Evolutionary conservation across 768 basidiomycete species (phyloP).

Genomic region (Kwoniella dejecticola): DNA sequence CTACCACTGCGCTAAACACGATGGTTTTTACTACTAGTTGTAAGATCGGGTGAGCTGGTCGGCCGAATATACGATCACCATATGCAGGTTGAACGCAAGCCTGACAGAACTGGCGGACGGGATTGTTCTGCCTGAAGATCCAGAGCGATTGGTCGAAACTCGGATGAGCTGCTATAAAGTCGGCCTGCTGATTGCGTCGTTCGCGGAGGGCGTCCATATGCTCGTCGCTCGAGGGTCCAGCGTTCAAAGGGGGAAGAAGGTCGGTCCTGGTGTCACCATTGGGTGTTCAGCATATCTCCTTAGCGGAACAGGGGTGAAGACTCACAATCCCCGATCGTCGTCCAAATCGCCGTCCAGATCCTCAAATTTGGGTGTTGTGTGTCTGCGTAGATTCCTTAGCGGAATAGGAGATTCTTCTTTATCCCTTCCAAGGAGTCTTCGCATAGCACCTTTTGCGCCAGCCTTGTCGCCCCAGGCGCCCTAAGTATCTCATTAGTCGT

Average conservation of each 20-base stretch:
- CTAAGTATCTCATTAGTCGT: not conserved
- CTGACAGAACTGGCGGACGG: conserved; percentile 74
- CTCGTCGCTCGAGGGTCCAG: conserved; percentile 35
- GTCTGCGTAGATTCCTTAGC: conserved; percentile 11
- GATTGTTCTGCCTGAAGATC: conserved; percentile 79
- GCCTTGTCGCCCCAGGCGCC: conserved; percentile 10
- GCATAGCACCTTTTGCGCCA: conserved; percentile 37
- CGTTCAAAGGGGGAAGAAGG: conserved; percentile 36
- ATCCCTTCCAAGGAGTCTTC: conserved; percentile 36
- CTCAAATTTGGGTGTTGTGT: conserved; percentile 15
- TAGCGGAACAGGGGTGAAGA: not conserved
- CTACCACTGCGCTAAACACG: conserved; percentile 74
- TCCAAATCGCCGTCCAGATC: conserved; percentile 31
- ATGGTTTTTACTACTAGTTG: conserved; percentile 74
- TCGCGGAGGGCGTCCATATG: conserved; percentile 67
- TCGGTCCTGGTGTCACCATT: conserved; percentile 31
- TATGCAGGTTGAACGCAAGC: conserved; percentile 76
- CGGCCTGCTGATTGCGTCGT: conserved; percentile 72
- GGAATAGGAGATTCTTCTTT: conserved; percentile 26
- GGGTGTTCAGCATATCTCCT: conserved; percentile 13
- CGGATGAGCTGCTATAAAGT: conserved; percentile 86
- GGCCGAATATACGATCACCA: conserved; percentile 85
- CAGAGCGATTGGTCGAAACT: conserved; percentile 87
- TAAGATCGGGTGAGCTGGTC: conserved; percentile 65
- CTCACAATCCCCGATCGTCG: conserved; percentile 48